Conservation (phyloP, 1,284 basidiomycete genomes). For the Schizophyllum amplum region DNA sequence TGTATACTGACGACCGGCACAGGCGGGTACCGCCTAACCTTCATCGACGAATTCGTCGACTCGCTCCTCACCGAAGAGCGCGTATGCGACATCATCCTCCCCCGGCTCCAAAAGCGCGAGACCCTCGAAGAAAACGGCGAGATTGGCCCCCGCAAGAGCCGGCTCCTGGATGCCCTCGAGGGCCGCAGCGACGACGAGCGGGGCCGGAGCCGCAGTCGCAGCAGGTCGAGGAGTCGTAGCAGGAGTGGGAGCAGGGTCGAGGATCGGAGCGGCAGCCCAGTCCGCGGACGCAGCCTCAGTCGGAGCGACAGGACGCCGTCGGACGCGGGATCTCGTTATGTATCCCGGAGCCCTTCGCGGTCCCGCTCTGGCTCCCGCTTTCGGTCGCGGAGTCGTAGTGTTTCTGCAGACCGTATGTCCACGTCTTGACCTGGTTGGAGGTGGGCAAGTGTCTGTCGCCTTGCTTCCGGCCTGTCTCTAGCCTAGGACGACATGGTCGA, state of each 20-base stretch:
- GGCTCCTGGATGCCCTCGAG: slow-evolving; percentile 77
- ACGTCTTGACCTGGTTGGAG: too few species aligned
- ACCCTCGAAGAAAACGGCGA: slow-evolving; percentile 91
- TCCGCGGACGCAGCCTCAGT: slow-evolving; percentile 21
- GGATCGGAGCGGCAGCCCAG: slow-evolving; percentile 21
- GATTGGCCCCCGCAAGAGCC: slow-evolving; percentile 73
- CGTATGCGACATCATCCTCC: slow-evolving; percentile 95
- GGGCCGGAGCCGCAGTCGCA: slow-evolving; percentile 28
- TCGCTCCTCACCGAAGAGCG: slow-evolving; percentile 81
- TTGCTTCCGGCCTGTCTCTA: too few species aligned
- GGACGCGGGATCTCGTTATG: slow-evolving; percentile 43
- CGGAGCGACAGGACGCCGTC: slow-evolving; percentile 30
- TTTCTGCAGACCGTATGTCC: slow-evolving; percentile 48
- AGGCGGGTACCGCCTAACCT: slow-evolving; percentile 80
- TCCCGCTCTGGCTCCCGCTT: slow-evolving; percentile 35
- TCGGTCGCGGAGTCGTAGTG: slow-evolving; percentile 49
- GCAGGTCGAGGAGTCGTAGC: slow-evolving; percentile 25
- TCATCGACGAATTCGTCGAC: slow-evolving; percentile 92
- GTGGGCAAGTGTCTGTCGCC: too few species aligned
- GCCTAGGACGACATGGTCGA: too few species aligned
- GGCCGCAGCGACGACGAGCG: slow-evolving; percentile 49
- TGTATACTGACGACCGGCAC: slow-evolving; percentile 4
- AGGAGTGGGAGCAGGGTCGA: slow-evolving; percentile 20
- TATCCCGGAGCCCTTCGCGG: slow-evolving; percentile 54
- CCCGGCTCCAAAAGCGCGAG: slow-evolving; percentile 79